Conservation (phyloP, 768 basidiomycete genomes). For the Infundibulicybe gibba region DNA sequence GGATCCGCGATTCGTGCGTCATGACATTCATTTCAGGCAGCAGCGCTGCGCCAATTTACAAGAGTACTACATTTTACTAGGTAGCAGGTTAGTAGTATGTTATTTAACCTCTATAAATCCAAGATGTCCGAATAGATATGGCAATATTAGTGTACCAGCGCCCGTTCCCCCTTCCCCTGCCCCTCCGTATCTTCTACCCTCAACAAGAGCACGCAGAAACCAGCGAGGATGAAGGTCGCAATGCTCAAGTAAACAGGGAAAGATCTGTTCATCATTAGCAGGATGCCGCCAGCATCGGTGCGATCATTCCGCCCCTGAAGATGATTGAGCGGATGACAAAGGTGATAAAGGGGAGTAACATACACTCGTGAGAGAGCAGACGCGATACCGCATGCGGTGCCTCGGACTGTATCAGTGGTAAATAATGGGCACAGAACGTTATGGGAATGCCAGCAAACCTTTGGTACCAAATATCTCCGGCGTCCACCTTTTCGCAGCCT, state of each 20-base stretch:
- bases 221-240: slow-evolving; percentile 59
- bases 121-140: no score
- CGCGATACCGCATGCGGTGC: slow-evolving; percentile 86
- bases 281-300: slow-evolving; percentile 75
- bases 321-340: slow-evolving; percentile 2
- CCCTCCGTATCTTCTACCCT: slow-evolving; percentile 45
- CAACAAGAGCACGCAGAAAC: slow-evolving; percentile 57
- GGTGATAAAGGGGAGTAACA: slow-evolving; percentile 19
- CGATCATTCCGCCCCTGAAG: slow-evolving; percentile 83
- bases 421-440: background rate
- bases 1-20: no score
- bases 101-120: no score
- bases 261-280: slow-evolving; percentile 63
- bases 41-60: no score
- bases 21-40: no score
- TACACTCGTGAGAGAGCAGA: slow-evolving; percentile 84
- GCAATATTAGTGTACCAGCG: slow-evolving; percentile 20
- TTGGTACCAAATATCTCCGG: slow-evolving; percentile 85
- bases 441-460: slow-evolving; percentile 33
- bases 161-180: slow-evolving; percentile 15
- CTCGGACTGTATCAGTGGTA: slow-evolving; percentile 50
- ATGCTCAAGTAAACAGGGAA: slow-evolving; percentile 79
- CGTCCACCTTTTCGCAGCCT: slow-evolving; percentile 50
- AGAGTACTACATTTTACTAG: no score
- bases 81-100: no score